phyloP scores from a whole-genome alignment of 2,329 filamentous ascomycete species.

The Talaromyces sp. region DNA sequence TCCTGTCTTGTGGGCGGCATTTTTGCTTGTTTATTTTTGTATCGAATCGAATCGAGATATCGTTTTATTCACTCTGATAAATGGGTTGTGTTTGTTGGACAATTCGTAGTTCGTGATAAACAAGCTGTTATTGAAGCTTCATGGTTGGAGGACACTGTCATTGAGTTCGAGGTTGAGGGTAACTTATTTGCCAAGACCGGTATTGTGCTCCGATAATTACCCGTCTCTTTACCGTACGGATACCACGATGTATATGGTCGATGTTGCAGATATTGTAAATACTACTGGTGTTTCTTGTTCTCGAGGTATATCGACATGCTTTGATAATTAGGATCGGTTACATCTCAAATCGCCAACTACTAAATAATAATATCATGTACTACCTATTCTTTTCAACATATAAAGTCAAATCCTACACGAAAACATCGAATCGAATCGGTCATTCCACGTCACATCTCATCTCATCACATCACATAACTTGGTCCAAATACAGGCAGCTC shows the following conservation, averaged over 20 bases:
- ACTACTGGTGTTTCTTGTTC: no score
- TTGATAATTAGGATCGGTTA: neutral
- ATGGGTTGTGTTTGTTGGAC: neutral
- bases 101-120: neutral
- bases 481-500: slow-evolving; percentile 17
- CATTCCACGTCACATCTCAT: slow-evolving; percentile 15
- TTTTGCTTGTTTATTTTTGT: neutral
- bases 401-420: slow-evolving; percentile 9
- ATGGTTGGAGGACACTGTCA: neutral
- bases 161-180: neutral
- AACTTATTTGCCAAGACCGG: slow-evolving; percentile 11
- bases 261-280: no score
- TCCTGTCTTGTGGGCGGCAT: slow-evolving; percentile 48
- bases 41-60: neutral
- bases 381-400: neutral
- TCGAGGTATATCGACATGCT: neutral
- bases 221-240: neutral
- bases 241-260: neutral
- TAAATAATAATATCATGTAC: neutral
- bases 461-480: slow-evolving; percentile 14
- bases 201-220: neutral
- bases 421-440: slow-evolving; percentile 1
- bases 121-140: neutral
- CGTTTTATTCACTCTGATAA: neutral
- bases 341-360: neutral